Evolutionary conservation across 768 basidiomycete species (phyloP).

Genomic region (Dendrothele bispora): DNA sequence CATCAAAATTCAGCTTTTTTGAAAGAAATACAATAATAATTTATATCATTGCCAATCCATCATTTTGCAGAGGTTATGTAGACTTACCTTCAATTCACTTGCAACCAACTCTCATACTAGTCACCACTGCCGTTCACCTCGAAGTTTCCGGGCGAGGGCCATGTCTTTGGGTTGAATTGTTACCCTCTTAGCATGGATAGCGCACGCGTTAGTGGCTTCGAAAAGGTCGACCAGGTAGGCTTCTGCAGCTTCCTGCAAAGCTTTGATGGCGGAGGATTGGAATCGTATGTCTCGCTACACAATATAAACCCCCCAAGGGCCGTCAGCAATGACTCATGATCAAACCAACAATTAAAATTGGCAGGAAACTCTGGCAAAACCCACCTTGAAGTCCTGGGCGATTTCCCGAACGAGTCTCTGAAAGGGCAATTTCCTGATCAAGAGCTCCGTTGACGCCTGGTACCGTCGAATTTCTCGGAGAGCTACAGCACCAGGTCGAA

Average conservation of each 20-base stretch:
- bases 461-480: constrained; percentile 88
- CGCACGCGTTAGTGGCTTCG: constrained; percentile 81
- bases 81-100: too few species aligned
- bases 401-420: constrained; percentile 89
- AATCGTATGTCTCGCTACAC: too few species aligned
- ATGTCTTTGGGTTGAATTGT: constrained; percentile 88
- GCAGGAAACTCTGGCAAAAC: constrained; percentile 22
- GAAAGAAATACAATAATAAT: too few species aligned
- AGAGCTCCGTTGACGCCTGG: constrained; percentile 85
- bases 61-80: too few species aligned
- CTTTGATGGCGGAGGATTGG: constrained; percentile 89
- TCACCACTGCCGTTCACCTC: constrained; percentile 82
- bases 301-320: too few species aligned
- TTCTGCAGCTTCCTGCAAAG: constrained; percentile 85
- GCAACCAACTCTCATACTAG: too few species aligned
- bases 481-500: constrained; percentile 82
- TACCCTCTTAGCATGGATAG: constrained; percentile 84
- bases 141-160: constrained; percentile 73
- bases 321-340: constrained; percentile 42
- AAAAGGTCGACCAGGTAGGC: constrained; percentile 78
- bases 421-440: constrained; percentile 89
- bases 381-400: constrained; percentile 86
- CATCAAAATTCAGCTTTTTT: too few species aligned
- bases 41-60: too few species aligned
- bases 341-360: constrained; percentile 7